Evolutionary conservation across 1,284 basidiomycete species (phyloP).

Genomic region (Fomitopsis palustris): DNA sequence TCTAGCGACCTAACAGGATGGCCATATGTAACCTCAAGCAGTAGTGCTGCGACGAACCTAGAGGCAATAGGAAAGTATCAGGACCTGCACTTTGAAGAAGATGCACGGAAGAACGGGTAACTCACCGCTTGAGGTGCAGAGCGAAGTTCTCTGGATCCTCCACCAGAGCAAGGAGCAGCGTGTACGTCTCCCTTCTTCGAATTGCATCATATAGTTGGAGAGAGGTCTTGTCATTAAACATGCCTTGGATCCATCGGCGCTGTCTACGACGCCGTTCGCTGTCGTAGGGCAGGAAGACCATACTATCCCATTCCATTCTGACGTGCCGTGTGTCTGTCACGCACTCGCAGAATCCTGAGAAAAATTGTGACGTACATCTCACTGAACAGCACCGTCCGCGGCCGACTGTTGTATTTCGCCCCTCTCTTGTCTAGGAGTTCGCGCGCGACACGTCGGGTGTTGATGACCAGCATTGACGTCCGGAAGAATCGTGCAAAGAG

Average conservation of each 20-base stretch:
- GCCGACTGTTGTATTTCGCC: slow-evolving; percentile 35
- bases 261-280: slow-evolving; percentile 11
- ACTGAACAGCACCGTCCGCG: slow-evolving; percentile 3
- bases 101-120: background rate
- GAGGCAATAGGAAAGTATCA: background rate
- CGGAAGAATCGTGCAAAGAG: slow-evolving; percentile 34
- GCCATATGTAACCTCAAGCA: background rate
- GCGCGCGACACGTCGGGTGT: slow-evolving; percentile 30
- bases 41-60: background rate
- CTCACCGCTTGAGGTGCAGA: background rate
- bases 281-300: slow-evolving; percentile 15
- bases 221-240: background rate
- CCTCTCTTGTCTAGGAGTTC: slow-evolving; percentile 41
- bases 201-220: background rate
- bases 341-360: background rate
- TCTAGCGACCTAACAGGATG: background rate
- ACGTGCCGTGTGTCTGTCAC: background rate
- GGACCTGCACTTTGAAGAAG: background rate
- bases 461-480: slow-evolving; percentile 34
- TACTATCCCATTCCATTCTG: background rate
- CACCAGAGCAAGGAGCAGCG: background rate
- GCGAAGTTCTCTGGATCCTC: background rate
- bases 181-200: background rate
- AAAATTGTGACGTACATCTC: background rate
- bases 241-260: background rate